Evolutionary conservation across 2,329 filamentous ascomycete species (phyloP).

Genomic region (Fusarium brevicatenulatum): DNA sequence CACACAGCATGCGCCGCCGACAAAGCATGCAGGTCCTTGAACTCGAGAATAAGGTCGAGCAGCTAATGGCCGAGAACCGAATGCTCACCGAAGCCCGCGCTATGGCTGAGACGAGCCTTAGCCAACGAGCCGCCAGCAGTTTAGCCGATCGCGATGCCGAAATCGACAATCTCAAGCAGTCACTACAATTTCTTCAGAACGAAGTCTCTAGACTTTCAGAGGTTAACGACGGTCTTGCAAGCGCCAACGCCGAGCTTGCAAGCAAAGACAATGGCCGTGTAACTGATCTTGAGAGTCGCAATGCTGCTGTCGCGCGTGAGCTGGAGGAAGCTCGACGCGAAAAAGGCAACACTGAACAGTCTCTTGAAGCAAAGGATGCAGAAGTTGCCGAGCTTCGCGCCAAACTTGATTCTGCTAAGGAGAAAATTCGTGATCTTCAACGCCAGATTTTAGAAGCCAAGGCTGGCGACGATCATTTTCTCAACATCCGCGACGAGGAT

Average conservation of each 20-base stretch:
- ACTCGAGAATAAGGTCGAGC: slow-evolving; percentile 85
- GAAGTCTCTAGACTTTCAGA: slow-evolving; percentile 84
- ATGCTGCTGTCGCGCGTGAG: slow-evolving; percentile 73
- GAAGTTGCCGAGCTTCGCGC: slow-evolving; percentile 82
- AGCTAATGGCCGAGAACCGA: slow-evolving; percentile 86
- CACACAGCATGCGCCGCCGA: slow-evolving; percentile 94
- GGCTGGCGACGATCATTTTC: slow-evolving; percentile 75
- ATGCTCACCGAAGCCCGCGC: slow-evolving; percentile 77
- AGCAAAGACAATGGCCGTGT: slow-evolving; percentile 80
- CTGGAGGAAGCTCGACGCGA: slow-evolving; percentile 74
- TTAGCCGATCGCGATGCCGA: slow-evolving; percentile 86
- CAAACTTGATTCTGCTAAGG: slow-evolving; percentile 79
- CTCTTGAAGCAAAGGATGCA: slow-evolving; percentile 82
- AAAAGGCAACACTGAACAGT: slow-evolving; percentile 69
- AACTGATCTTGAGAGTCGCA: slow-evolving; percentile 72
- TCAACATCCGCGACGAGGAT: slow-evolving; percentile 86
- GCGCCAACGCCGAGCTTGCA: slow-evolving; percentile 80
- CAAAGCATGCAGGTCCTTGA: slow-evolving; percentile 98
- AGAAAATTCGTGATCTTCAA: slow-evolving; percentile 64
- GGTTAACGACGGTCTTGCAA: slow-evolving; percentile 81
- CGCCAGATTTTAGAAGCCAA: slow-evolving; percentile 67
- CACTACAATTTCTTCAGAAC: slow-evolving; percentile 81
- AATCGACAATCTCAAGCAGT: slow-evolving; percentile 82
- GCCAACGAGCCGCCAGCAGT: slow-evolving; percentile 73
- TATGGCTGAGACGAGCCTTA: slow-evolving; percentile 73